phyloP scores from a whole-genome alignment of 768 basidiomycete species.

The Brasilioporus rufonigricans region DNA sequence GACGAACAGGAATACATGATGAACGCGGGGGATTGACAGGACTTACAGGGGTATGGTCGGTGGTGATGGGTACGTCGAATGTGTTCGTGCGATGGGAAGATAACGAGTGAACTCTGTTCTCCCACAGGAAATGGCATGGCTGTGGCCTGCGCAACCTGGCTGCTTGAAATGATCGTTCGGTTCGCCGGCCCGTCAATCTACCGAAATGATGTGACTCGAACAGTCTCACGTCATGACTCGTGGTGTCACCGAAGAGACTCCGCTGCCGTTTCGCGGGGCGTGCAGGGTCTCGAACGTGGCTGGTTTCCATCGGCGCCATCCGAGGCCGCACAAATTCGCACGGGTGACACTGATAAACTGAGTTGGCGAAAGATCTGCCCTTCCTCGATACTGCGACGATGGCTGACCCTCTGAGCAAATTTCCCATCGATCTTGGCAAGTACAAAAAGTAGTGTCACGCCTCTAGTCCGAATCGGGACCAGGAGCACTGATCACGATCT shows the following conservation, averaged over 20 bases:
- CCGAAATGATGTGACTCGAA: too few species aligned
- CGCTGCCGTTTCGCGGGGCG: too few species aligned
- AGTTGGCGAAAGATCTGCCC: neutral
- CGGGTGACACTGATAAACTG: conserved; percentile 23
- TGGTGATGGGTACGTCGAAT: neutral
- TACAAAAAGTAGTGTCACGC: conserved; percentile 60
- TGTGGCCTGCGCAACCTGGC: neutral
- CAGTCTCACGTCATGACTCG: too few species aligned
- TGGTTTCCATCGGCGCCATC: neutral
- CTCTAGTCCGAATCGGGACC: neutral
- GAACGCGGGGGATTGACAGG: neutral
- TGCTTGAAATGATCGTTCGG: neutral
- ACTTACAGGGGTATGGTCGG: neutral
- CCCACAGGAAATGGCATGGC: neutral
- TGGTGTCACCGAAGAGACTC: too few species aligned
- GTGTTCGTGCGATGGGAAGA: too few species aligned
- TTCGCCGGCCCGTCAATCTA: too few species aligned
- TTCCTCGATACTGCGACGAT: conserved; percentile 28
- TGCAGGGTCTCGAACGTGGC: neutral
- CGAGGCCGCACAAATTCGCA: conserved; percentile 25
- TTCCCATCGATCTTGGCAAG: conserved; percentile 76
- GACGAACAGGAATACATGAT: neutral
- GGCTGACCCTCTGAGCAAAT: conserved; percentile 42
- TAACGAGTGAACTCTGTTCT: neutral
- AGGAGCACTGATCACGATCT: conserved; percentile 1